These are phyloP conservation scores for Podospora australis DNA, from an alignment of 495 filamentous ascomycete genomes.

Conservation along the genomic window DNA sequence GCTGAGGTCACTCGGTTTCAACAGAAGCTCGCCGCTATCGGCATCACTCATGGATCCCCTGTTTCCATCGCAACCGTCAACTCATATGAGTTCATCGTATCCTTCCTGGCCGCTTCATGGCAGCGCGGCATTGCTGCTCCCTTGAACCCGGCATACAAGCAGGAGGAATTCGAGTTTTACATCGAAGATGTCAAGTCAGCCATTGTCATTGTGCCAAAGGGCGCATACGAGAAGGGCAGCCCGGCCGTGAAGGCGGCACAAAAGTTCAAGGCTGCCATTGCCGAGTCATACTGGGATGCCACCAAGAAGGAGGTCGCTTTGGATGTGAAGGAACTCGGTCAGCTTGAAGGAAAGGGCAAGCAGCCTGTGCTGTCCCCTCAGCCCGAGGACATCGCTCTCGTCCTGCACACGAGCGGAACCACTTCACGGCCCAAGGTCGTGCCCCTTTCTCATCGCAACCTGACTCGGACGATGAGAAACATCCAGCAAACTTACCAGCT, in stretches of 20 bases:
- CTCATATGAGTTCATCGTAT: constrained; percentile 74
- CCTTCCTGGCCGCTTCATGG: constrained; percentile 70
- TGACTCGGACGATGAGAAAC: constrained; percentile 59
- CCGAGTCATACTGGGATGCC: constrained; percentile 71
- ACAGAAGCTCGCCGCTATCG: constrained; percentile 62
- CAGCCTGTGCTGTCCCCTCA: constrained; percentile 49
- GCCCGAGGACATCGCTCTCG: constrained; percentile 60
- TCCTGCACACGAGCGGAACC: constrained; percentile 70
- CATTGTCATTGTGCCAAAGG: constrained; percentile 63
- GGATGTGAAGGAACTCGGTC: constrained; percentile 66
- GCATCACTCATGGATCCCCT: constrained; percentile 55
- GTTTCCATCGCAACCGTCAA: constrained; percentile 74
- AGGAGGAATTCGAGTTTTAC: constrained; percentile 84
- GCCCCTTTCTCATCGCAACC: constrained; percentile 71
- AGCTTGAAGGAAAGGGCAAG: constrained; percentile 48
- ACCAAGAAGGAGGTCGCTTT: constrained; percentile 54
- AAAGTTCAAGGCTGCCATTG: constrained; percentile 70
- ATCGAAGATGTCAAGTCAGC: constrained; percentile 76
- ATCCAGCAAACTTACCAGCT: constrained; percentile 69
- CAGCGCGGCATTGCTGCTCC: constrained; percentile 76
- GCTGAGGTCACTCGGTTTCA: constrained; percentile 60
- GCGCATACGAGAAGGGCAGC: constrained; percentile 53
- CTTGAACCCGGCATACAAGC: constrained; percentile 76
- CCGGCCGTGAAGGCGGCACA: constrained; percentile 66
- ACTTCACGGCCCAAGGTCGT: constrained; percentile 79